Evolutionary conservation across 805 yeast species (phyloP).

Genomic region (Ogataea glucozyma): DNA sequence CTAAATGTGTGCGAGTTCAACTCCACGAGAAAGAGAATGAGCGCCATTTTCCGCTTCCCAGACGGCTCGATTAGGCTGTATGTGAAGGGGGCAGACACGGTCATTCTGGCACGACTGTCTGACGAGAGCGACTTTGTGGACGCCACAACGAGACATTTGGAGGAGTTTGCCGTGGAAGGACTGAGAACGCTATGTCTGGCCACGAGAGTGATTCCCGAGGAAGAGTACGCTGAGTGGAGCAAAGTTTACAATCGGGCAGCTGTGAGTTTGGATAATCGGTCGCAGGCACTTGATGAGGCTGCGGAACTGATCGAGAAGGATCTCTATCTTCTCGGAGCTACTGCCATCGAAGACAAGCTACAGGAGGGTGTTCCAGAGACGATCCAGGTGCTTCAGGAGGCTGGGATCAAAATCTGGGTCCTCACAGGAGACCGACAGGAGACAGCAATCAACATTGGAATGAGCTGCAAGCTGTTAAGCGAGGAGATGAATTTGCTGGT

Average conservation of each 20-base stretch:
- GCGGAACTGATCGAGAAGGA: slow-evolving; percentile 87
- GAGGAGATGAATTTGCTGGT: slow-evolving; percentile 95
- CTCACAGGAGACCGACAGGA: slow-evolving; percentile 98
- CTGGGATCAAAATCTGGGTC: slow-evolving; percentile 97
- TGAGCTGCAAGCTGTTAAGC: slow-evolving; percentile 91
- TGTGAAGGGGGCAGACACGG: slow-evolving; percentile 98
- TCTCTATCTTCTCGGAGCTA: slow-evolving; percentile 85
- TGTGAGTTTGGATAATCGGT: slow-evolving; percentile 73
- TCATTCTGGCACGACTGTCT: slow-evolving; percentile 80
- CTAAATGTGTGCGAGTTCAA: slow-evolving; percentile 94
- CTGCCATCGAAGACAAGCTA: slow-evolving; percentile 96
- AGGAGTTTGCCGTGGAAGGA: slow-evolving; percentile 96
- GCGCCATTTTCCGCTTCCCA: slow-evolving; percentile 90
- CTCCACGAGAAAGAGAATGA: slow-evolving; percentile 97
- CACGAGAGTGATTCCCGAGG: slow-evolving; percentile 71
- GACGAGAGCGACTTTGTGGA: slow-evolving; percentile 76
- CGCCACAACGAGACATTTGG: slow-evolving; percentile 81
- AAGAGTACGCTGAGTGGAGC: slow-evolving; percentile 76
- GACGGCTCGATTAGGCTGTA: slow-evolving; percentile 87
- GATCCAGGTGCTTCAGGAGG: slow-evolving; percentile 89
- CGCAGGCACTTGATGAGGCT: slow-evolving; percentile 76
- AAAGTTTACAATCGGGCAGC: slow-evolving; percentile 72
- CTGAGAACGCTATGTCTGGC: slow-evolving; percentile 94
- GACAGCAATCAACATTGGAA: slow-evolving; percentile 97
- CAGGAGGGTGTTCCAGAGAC: slow-evolving; percentile 99